A percentile compares a stretch with the other conserved stretches of the same genome.
These are phyloP conservation scores for Mortierella sp. DNA, from an alignment of 371 early-diverging fungal species.

Conservation along the genomic window DNA sequence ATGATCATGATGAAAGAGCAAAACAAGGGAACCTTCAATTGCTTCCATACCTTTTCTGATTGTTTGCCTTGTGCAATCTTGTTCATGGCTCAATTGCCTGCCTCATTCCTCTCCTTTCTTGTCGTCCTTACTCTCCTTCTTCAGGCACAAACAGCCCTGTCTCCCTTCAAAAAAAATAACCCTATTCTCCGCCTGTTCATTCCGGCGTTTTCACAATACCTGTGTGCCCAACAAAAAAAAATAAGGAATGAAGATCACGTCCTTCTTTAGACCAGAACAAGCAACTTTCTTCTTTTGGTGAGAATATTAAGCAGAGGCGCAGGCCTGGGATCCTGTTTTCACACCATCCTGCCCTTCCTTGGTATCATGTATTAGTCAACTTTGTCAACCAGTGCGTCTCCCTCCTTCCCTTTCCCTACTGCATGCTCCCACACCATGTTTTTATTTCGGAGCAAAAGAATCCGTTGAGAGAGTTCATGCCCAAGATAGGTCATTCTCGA, in stretches of 20 bases:
- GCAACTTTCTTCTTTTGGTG: background rate
- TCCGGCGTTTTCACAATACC: background rate
- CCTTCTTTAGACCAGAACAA: slow-evolving; percentile 3
- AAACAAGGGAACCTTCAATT: background rate
- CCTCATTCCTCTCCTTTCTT: background rate
- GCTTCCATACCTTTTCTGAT: background rate
- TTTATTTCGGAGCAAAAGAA: too few relatives aligned
- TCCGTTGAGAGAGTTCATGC: too few relatives aligned
- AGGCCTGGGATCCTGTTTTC: background rate
- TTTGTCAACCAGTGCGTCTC: background rate
- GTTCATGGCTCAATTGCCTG: background rate
- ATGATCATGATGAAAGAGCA: background rate
- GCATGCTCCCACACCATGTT: too few relatives aligned
- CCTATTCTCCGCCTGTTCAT: background rate
- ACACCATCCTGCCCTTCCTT: background rate
- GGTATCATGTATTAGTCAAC: background rate
- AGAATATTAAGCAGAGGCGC: too few relatives aligned
- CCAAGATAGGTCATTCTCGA: too few relatives aligned
- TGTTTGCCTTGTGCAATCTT: background rate
- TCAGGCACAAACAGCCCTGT: background rate
- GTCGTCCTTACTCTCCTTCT: background rate
- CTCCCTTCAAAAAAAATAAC: background rate
- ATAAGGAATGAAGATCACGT: background rate
- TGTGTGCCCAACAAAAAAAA: background rate
- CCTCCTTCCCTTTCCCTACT: background rate